phyloP scores from a whole-genome alignment of 2,329 filamentous ascomycete genomes.

The Xylariaceae sp. region DNA sequence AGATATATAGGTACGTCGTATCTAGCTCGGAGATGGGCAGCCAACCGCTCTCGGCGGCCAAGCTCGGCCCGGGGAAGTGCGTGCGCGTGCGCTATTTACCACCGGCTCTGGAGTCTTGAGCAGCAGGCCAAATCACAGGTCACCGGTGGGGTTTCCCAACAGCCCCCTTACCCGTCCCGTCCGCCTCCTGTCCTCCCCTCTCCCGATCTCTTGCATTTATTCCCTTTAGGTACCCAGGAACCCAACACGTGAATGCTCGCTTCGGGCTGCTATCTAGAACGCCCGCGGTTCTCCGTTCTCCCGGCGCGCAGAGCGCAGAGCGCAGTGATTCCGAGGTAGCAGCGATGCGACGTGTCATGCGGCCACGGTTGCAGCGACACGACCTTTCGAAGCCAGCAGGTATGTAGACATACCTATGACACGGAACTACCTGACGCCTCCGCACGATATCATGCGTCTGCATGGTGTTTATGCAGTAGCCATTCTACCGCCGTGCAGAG shows the following conservation, averaged over 20 bases:
- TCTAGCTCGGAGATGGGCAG: background rate
- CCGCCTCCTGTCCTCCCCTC: background rate
- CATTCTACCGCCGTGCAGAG: constrained; percentile 3
- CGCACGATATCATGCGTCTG: constrained; percentile 4
- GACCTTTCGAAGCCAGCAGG: background rate
- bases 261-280: background rate
- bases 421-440: background rate
- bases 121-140: background rate
- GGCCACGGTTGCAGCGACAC: background rate
- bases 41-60: background rate
- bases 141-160: constrained; percentile 2
- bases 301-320: constrained; percentile 1
- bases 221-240: background rate
- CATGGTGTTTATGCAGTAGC: constrained; percentile 19
- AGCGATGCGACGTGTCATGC: constrained; percentile 13
- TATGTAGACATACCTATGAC: background rate
- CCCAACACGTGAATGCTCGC: constrained; percentile 13
- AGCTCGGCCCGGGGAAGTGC: background rate
- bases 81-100: background rate
- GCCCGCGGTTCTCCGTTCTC: background rate
- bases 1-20: background rate
- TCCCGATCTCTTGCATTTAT: background rate
- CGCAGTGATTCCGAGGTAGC: constrained; percentile 2
- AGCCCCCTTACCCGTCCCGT: background rate
- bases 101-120: background rate